Evolutionary conservation across 257 asterid species (phyloP).

Genomic region (Coffea canephora): DNA sequence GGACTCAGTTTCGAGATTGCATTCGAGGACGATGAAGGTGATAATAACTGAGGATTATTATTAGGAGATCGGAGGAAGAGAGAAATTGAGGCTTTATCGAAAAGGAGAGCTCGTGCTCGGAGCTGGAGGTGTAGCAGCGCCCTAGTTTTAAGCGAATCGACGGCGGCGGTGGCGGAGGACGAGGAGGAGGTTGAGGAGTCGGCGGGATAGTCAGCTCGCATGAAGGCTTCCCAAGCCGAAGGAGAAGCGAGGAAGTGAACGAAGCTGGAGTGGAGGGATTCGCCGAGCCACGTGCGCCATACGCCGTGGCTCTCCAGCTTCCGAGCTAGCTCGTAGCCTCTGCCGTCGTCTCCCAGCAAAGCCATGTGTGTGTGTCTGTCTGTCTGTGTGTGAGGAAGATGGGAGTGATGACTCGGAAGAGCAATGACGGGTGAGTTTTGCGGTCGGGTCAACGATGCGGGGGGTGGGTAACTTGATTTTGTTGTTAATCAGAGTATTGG

Average conservation of each 20-base stretch:
- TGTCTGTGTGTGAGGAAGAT: not conserved
- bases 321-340: conserved; percentile 90
- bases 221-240: conserved; percentile 77
- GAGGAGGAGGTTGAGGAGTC: conserved; percentile 63
- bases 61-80: conserved; percentile 36
- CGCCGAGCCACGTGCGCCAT: conserved; percentile 94
- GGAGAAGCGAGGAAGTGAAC: conserved; percentile 67
- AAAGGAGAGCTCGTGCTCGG: conserved; percentile 88
- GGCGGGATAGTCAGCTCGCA: conserved; percentile 67
- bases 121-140: conserved; percentile 84
- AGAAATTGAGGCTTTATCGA: conserved; percentile 72
- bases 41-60: conserved; percentile 22
- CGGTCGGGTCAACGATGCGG: no score
- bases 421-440: not conserved
- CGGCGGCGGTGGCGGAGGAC: not conserved
- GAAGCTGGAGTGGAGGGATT: conserved; percentile 63
- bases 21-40: conserved; percentile 26
- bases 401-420: not conserved
- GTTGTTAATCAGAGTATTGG: not conserved
- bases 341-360: conserved; percentile 82
- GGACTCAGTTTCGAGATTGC: conserved; percentile 67
- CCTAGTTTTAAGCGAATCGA: conserved; percentile 51
- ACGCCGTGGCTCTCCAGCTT: conserved; percentile 83
- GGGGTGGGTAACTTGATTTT: not conserved
- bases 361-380: conserved; percentile 38